Evolutionary conservation across 768 basidiomycete species (phyloP).

Genomic region (Pilatotrama ljubarskyi): DNA sequence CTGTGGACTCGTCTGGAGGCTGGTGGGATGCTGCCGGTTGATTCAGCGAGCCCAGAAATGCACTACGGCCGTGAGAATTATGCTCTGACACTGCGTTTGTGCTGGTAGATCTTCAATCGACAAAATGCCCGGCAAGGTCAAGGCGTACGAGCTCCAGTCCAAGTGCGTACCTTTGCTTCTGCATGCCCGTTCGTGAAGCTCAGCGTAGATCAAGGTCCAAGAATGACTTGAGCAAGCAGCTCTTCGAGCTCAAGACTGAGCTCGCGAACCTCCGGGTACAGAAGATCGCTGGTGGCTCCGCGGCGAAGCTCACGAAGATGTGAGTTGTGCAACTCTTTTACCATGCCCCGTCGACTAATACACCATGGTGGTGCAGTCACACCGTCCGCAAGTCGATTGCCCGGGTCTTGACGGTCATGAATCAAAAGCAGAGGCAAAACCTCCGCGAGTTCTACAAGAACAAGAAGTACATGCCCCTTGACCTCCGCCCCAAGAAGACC

Average conservation of each 20-base stretch:
- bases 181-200: background rate
- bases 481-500: slow-evolving; percentile 97
- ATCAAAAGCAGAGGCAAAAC: slow-evolving; percentile 96
- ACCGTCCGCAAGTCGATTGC: slow-evolving; percentile 98
- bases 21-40: slow-evolving; percentile 10
- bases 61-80: background rate
- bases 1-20: slow-evolving; percentile 14
- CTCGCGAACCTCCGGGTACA: slow-evolving; percentile 92
- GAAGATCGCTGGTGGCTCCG: slow-evolving; percentile 95
- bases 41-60: slow-evolving; percentile 1
- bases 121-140: slow-evolving; percentile 86
- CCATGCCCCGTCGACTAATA: background rate
- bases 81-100: slow-evolving; percentile 25
- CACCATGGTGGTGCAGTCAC: slow-evolving; percentile 51
- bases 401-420: slow-evolving; percentile 96
- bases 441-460: slow-evolving; percentile 97
- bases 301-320: slow-evolving; percentile 98
- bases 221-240: slow-evolving; percentile 94
- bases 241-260: slow-evolving; percentile 93
- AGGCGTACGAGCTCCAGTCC: slow-evolving; percentile 94
- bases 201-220: slow-evolving; percentile 65
- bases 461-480: slow-evolving; percentile 95
- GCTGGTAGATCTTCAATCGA: slow-evolving; percentile 27
- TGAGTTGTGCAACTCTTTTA: slow-evolving; percentile 43
- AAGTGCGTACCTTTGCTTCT: slow-evolving; percentile 60